Evolutionary conservation across 345 rosid genomes (phyloP), one percentile per base, ranked within the genome.

Genomic region (Durio zibethinus): DNA sequence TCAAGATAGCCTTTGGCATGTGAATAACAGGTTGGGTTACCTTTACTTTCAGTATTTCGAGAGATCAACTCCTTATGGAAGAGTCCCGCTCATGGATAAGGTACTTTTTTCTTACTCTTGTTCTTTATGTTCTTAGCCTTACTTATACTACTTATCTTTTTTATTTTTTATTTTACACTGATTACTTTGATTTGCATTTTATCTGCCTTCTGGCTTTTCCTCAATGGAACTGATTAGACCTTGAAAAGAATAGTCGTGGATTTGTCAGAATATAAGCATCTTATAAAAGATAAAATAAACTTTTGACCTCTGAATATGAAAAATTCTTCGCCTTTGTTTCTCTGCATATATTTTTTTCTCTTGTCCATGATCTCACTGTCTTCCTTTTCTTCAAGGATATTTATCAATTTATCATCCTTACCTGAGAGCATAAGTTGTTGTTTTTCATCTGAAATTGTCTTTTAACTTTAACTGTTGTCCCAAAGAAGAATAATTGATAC

Each of bases 11-110:
- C 81, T 80, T 4, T 88, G 86, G 84, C 94, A 86, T 83, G 87
- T 85, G 0, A 92, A 90, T 81, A 91, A 92, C 76, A 84, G 94
- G 36, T 79, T 97, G 81, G 99, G 99, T 18, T 80, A 87, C 80
- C 92, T 90, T 35, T 91, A 94, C 59, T 81, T 88, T 27, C 94
- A 92, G 85, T 82, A 91, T 83, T 94, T 92, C 65, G 99, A 97
- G 86, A 91, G 90, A 88, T 90, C 93, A 56, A 85, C 99, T 82
- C 99, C 99, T 68, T 92, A 89, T 80, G 90, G 90, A 77, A 86
- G 99, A 79, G 97, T 97, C 81, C 99, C 99, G 80, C 92, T 97
- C 82, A 91, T 89, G 98, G 99, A 97, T 80, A 94, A 97, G 99
- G 99, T 97, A 82, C 83, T 48, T 64, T 63, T 66, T 16, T 31